phyloP scores from a whole-genome alignment of 345 rosid genomes.

The Alliaria petiolata region DNA sequence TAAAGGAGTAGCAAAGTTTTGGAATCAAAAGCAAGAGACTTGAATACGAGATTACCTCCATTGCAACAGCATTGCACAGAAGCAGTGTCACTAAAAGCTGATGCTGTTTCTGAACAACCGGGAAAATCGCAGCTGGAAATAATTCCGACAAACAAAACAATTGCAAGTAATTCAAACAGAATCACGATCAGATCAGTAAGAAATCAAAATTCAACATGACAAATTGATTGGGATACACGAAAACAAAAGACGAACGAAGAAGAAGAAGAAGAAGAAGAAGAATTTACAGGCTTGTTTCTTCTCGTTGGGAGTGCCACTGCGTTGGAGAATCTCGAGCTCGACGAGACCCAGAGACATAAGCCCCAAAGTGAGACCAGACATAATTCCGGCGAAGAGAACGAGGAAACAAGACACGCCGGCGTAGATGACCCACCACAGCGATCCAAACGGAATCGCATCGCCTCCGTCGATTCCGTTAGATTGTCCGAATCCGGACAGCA shows the following conservation, averaged over 20 bases:
- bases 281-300: conserved; percentile 87
- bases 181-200: not conserved
- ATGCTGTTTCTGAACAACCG: conserved; percentile 92
- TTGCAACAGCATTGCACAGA: conserved; percentile 78
- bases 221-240: too few species aligned
- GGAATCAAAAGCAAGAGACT: not conserved
- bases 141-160: not conserved
- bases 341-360: conserved; percentile 97
- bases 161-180: not conserved
- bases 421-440: conserved; percentile 54
- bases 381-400: conserved; percentile 92
- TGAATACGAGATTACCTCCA: conserved; percentile 61
- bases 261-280: not conserved
- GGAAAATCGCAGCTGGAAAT: conserved; percentile 64
- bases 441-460: conserved; percentile 56
- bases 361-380: conserved; percentile 96
- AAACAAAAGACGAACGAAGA: not conserved
- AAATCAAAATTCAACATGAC: too few species aligned
- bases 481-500: conserved; percentile 40
- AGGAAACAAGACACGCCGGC: conserved; percentile 72
- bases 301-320: conserved; percentile 80
- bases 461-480: conserved; percentile 23
- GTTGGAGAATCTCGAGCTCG: conserved; percentile 92
- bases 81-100: conserved; percentile 95
- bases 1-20: not conserved